phyloP scores from a whole-genome alignment of 2,329 filamentous ascomycete genomes.

The Alternaria triticina region DNA sequence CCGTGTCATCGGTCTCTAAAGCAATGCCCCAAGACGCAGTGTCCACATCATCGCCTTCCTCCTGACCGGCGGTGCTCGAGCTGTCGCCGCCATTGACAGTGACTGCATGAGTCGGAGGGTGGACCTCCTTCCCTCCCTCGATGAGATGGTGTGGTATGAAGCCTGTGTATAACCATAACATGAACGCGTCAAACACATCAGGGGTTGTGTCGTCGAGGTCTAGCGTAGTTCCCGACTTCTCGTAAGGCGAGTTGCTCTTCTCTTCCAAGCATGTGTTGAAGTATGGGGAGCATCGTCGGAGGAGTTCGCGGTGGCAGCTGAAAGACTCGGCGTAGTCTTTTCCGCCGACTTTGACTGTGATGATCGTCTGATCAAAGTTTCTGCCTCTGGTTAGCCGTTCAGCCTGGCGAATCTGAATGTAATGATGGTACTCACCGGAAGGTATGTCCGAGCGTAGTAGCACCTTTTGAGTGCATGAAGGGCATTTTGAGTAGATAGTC shows the following conservation, averaged over 20 bases:
- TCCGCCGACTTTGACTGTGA: conserved; percentile 43
- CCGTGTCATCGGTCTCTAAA: conserved; percentile 38
- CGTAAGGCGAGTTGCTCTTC: conserved; percentile 41
- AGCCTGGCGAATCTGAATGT: not conserved
- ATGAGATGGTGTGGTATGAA: conserved; percentile 47
- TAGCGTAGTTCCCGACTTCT: conserved; percentile 30
- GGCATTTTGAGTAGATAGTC: conserved; percentile 47
- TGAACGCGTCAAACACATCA: conserved; percentile 48
- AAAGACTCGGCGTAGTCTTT: conserved; percentile 43
- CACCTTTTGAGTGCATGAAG: conserved; percentile 37
- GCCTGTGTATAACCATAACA: conserved; percentile 48
- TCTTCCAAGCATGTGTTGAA: conserved; percentile 41
- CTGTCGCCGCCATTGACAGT: conserved; percentile 26
- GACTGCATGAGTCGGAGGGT: conserved; percentile 36
- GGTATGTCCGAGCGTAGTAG: conserved; percentile 44
- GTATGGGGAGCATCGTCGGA: conserved; percentile 42
- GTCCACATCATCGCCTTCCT: conserved; percentile 41
- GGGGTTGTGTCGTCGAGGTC: conserved; percentile 43
- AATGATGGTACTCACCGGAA: conserved; percentile 33
- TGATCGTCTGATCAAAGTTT: conserved; percentile 47
- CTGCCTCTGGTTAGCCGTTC: conserved; percentile 28
- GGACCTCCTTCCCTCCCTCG: conserved; percentile 43
- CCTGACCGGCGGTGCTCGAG: conserved; percentile 17
- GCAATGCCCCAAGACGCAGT: conserved; percentile 44
- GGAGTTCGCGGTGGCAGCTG: conserved; percentile 43